Conservation (phyloP, 1,139 yeast genomes). For the Saccharomyces hybrid region DNA sequence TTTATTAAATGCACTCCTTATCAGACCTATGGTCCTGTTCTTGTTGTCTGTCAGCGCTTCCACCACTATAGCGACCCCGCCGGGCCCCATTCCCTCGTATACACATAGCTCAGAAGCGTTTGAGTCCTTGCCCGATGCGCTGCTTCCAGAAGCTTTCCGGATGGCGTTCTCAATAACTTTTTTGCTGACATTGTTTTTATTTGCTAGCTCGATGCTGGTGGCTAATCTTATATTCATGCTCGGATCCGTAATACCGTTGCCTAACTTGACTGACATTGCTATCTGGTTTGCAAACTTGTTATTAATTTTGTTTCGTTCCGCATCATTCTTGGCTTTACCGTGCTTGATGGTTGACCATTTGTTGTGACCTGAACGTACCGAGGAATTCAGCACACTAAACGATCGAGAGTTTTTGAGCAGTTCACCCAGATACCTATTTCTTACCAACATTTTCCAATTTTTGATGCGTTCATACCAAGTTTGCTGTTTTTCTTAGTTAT, state of each 20-base stretch:
- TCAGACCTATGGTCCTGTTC: conserved; percentile 67
- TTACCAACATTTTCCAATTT: neutral
- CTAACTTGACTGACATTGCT: conserved; percentile 56
- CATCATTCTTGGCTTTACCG: conserved; percentile 89
- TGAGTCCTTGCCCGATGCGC: conserved; percentile 35
- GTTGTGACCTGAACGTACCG: conserved; percentile 50
- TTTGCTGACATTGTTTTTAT: conserved; percentile 69
- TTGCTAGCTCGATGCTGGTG: conserved; percentile 72
- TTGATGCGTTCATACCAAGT: neutral
- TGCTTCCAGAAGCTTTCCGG: conserved; percentile 69
- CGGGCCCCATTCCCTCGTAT: conserved; percentile 93
- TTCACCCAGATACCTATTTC: neutral
- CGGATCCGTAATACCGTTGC: conserved; percentile 55
- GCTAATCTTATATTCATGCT: conserved; percentile 56
- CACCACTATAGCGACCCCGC: conserved; percentile 76
- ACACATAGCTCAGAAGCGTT: conserved; percentile 37
- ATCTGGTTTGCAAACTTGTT: conserved; percentile 68
- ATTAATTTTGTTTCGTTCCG: conserved; percentile 60
- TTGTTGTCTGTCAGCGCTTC: conserved; percentile 88
- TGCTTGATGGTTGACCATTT: conserved; percentile 95
- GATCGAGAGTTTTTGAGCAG: neutral
- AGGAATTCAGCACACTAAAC: neutral
- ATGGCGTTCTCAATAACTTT: conserved; percentile 80
- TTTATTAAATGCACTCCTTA: conserved; percentile 69
- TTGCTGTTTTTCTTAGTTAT: neutral